Evolutionary conservation across 352 stramenopile genomes (phyloP).

Genomic region (Phytopythium ostracodes): DNA sequence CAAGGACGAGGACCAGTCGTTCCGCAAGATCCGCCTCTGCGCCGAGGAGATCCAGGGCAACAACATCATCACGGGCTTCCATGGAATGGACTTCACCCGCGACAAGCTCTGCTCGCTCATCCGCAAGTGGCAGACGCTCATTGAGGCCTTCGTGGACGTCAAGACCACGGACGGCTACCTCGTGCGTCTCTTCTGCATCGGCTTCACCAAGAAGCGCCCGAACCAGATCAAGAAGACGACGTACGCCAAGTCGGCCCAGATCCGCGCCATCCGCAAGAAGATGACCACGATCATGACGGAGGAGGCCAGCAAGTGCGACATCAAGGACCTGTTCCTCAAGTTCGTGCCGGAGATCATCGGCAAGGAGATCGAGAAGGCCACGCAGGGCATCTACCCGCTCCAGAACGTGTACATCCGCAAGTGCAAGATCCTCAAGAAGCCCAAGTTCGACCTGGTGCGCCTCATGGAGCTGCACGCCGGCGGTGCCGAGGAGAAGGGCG

Average conservation of each 20-base stretch:
- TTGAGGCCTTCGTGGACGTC: constrained; percentile 98
- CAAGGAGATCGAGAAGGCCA: constrained; percentile 97
- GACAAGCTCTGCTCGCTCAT: constrained; percentile 99
- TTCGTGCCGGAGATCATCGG: constrained; percentile 98
- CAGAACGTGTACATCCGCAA: constrained; percentile 99
- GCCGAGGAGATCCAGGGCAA: constrained; percentile 97
- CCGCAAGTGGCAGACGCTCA: constrained; percentile 99
- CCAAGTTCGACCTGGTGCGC: constrained; percentile 99
- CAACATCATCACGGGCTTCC: constrained; percentile 85
- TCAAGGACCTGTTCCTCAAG: constrained; percentile 99
- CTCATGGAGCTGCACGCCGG: constrained; percentile 99
- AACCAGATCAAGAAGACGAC: constrained; percentile 99
- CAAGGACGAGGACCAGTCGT: constrained; percentile 96
- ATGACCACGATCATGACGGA: constrained; percentile 99
- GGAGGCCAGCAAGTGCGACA: constrained; percentile 97
- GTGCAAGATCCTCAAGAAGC: constrained; percentile 99
- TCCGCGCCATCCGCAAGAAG: constrained; percentile 97
- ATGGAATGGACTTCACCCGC: constrained; percentile 93
- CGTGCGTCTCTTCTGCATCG: constrained; percentile 99
- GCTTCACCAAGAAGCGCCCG: constrained; percentile 99
- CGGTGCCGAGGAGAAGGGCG: constrained; percentile 89
- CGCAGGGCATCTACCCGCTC: constrained; percentile 97
- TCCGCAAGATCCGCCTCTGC: constrained; percentile 99
- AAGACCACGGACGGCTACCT: constrained; percentile 99
- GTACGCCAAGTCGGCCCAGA: constrained; percentile 98